phyloP scores from a whole-genome alignment of 1,139 yeast genomes.

The Kluyveromyces sp. region DNA sequence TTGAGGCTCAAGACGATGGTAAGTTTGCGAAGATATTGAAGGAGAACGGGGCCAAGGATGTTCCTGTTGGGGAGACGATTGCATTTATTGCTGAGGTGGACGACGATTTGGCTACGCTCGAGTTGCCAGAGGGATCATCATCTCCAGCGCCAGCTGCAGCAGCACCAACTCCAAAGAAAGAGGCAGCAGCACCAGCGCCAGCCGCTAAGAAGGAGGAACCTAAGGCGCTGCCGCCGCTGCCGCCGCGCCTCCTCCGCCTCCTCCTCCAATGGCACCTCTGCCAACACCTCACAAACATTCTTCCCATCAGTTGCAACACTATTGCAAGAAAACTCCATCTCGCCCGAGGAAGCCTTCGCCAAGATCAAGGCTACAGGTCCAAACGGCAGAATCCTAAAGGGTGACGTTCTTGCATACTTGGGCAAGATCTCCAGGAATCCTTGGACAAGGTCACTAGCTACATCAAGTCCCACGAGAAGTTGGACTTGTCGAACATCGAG shows the following conservation, averaged over 20 bases:
- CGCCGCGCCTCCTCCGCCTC: background rate
- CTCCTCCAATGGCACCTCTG: background rate
- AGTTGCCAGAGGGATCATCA: conserved; percentile 40
- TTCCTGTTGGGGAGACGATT: conserved; percentile 83
- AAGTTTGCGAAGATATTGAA: conserved; percentile 68
- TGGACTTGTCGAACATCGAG: conserved; percentile 71
- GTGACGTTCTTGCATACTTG: conserved; percentile 79
- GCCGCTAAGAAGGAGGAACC: conserved; percentile 10
- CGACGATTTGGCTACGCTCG: conserved; percentile 64
- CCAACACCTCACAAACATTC: conserved; percentile 40
- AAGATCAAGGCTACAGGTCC: conserved; percentile 85
- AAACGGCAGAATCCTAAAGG: conserved; percentile 76
- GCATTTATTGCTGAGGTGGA: conserved; percentile 83
- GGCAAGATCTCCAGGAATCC: conserved; percentile 60
- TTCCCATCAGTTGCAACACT: conserved; percentile 76
- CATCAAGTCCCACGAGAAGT: conserved; percentile 50
- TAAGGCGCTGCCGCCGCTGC: conserved; percentile 5
- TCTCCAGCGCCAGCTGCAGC: conserved; percentile 17
- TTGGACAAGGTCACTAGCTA: conserved; percentile 48
- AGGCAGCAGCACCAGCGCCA: conserved; percentile 11
- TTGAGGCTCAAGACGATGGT: conserved; percentile 92
- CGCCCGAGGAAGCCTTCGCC: conserved; percentile 58
- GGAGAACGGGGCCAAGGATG: conserved; percentile 65
- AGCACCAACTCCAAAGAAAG: conserved; percentile 10
- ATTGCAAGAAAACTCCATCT: conserved; percentile 52